Conservation (phyloP, 2,329 filamentous ascomycete species). For the Penicillium vulpinum region DNA sequence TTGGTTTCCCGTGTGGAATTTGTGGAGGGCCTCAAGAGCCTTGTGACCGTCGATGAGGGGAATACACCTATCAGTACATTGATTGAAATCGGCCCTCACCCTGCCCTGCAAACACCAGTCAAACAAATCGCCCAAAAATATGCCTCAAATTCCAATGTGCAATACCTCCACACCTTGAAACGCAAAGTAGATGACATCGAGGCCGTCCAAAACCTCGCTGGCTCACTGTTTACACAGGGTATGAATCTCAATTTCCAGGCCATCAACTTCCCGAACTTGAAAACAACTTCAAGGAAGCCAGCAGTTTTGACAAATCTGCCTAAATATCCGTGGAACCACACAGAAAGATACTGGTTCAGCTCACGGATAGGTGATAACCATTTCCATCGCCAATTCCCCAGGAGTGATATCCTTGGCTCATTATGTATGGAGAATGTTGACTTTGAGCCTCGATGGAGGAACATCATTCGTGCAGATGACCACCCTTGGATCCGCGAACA, state of each 20-base stretch:
- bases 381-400: slow-evolving; percentile 17
- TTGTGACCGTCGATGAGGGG: neutral
- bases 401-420: slow-evolving; percentile 20
- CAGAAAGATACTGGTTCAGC: slow-evolving; percentile 22
- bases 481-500: slow-evolving; percentile 26
- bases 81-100: slow-evolving; percentile 25
- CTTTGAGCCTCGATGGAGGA: slow-evolving; percentile 26
- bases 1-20: slow-evolving; percentile 25
- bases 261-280: slow-evolving; percentile 21
- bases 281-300: slow-evolving; percentile 6
- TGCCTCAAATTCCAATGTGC: slow-evolving; percentile 10
- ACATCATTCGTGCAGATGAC: slow-evolving; percentile 24
- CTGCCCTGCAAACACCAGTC: slow-evolving; percentile 18
- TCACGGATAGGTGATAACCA: slow-evolving; percentile 19
- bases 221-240: slow-evolving; percentile 17
- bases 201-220: slow-evolving; percentile 20
- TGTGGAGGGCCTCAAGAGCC: slow-evolving; percentile 20
- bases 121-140: slow-evolving; percentile 17
- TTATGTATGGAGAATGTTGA: slow-evolving; percentile 23
- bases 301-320: slow-evolving; percentile 21
- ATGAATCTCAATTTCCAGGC: slow-evolving; percentile 21
- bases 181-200: slow-evolving; percentile 17
- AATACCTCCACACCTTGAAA: slow-evolving; percentile 22
- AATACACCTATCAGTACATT: slow-evolving; percentile 13
- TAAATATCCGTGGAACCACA: slow-evolving; percentile 26